Base-by-base conservation (phyloP, 2,329 filamentous ascomycete genomes). In the Cryphonectria nitschkei region DNA sequence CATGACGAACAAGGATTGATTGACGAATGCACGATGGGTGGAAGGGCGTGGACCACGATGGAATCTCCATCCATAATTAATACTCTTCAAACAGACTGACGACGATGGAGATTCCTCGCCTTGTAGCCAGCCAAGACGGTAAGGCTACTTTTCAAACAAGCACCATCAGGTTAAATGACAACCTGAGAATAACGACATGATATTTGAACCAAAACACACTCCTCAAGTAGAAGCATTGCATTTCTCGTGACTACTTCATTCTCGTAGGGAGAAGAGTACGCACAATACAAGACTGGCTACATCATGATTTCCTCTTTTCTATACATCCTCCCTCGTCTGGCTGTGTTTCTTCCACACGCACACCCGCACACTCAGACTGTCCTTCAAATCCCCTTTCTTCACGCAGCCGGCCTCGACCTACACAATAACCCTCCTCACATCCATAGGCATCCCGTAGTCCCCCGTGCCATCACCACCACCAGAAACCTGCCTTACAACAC, bases 361-460 rank as follows among this genome's bases (percentile, higher is more conserved):
- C 41, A 43, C 5, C 3, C 6, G 2, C 34, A 34, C 41, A 14
- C 41, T 9, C 4, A 56, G 13, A 29, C 26, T 19, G 37, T 32
- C 32, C 13, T 61, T 9, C 14, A 39, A 16, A 32, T 5, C 22
- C 1, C 14, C 8, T 32, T 16, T 16, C n/a, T 26, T n/a, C 19
- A n/a, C 4, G 3, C 26, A 34, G 16, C 34, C 19, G 1, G 34
- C 32, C 58, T 62, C 22, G 29, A 3, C 26, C 26, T 39, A 34
- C 34, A 3, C 3, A n/a, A 16, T 5, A 8, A 64, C 7, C 39
- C 61, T 46, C 39, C 61, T 64, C 61, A 64, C 61, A 22, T 64
- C 61, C 61, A 64, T 64, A 11, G 61, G 61, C 61, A 64, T 46
- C 61, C 61, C 61, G 9, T 46, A 64, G 5, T 8, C 58, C 19